Evolutionary conservation across 371 early-diverging fungal genomes (phyloP), one percentile per base, ranked within the genome.

Genomic region (Capillidium heterosporum): DNA sequence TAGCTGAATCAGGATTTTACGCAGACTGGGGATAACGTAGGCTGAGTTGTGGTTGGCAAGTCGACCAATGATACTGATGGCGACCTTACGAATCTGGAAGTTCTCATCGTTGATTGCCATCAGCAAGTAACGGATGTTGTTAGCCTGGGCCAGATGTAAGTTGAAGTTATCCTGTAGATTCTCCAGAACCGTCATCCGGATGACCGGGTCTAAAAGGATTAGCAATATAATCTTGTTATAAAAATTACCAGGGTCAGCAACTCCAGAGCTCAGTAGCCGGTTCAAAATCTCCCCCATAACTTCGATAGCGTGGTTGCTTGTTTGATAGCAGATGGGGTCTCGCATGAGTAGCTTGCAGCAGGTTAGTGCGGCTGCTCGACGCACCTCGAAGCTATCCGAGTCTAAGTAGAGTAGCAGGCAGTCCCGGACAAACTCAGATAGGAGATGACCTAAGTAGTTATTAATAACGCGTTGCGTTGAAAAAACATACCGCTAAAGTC

Each of bases 21-120:
- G 71, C 21, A 97, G 71, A 0, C 84, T 84, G 1, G 98, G 84
- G 82, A 93, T 81, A 7, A 93, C 87, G 61, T 90, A 90, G 0
- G 93, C 93, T 1, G 95, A 95, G 61, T 95, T 95, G 58, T 80
- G 82, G 0, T 77, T 67, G 1, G 89, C 78, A 28, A 96, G 68
- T 26, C 95, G 75, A 8, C 95, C 94, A 51, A 96, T 85, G 47
- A 90, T 84, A 0, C 75, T 66, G 24, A 95, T 84, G 2, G 89
- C 86, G 3, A 82, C 73, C 61, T 89, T 82, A 11, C 92, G 80
- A 56, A 91, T 86, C n/a, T 78, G 77, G 70, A 91, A 94, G 1
- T 82, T 77, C 62, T 94, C 94, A 59, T 97, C 97, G 56, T 92
- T 93, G 39, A 92, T 61, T 0, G 94, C 89, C 53, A 95, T 77